Conservation (phyloP, 345 rosid genomes). For the Viola odorata region DNA sequence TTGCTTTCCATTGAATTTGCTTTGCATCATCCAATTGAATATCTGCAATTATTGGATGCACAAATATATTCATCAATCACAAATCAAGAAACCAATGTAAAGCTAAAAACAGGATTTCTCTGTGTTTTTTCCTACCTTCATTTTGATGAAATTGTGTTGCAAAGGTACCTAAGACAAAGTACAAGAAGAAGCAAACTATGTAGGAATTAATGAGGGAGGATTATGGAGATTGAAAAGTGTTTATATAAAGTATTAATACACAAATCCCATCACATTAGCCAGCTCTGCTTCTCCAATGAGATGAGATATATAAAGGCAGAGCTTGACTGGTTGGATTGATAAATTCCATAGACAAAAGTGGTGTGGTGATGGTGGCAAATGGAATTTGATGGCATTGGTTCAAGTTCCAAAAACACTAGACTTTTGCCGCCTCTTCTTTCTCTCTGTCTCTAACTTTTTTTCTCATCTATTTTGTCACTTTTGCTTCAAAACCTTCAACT, state of each 20-base stretch:
- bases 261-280: too few species aligned
- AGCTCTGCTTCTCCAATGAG: too few species aligned
- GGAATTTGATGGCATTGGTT: conserved; percentile 14
- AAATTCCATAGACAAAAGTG: conserved; percentile 23
- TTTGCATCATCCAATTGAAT: conserved; percentile 68
- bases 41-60: conserved; percentile 32
- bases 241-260: too few species aligned
- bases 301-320: neutral
- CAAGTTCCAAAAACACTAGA: conserved; percentile 44
- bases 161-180: too few species aligned
- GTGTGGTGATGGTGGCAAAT: conserved; percentile 12
- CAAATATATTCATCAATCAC: neutral
- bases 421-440: conserved; percentile 21
- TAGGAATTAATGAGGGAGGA: too few species aligned
- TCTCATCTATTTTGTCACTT: conserved; percentile 14
- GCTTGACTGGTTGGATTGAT: neutral
- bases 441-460: neutral
- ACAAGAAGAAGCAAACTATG: too few species aligned
- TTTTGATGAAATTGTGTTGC: neutral
- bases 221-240: too few species aligned
- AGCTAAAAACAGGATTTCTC: neutral
- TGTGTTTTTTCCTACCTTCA: conserved; percentile 23
- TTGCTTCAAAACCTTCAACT: conserved; percentile 1
- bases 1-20: conserved; percentile 33
- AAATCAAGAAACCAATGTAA: neutral